These are phyloP conservation scores for Torulaspora microellipsoides DNA, from an alignment of 805 yeast genomes.

Conservation along the genomic window DNA sequence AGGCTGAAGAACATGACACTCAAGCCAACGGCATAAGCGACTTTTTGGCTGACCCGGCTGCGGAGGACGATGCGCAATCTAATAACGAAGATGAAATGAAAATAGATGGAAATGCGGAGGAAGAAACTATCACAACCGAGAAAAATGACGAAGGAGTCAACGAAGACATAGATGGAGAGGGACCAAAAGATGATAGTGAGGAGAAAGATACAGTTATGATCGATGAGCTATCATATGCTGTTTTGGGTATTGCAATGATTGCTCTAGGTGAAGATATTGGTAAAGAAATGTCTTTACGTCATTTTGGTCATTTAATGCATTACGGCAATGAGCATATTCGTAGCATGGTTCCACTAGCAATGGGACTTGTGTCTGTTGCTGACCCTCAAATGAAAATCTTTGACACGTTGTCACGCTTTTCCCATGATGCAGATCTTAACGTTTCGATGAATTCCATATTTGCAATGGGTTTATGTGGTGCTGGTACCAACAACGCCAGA, in stretches of 20 bases:
- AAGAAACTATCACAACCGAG: constrained; percentile 33
- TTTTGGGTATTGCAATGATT: constrained; percentile 87
- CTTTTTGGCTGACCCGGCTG: constrained; percentile 32
- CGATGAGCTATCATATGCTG: constrained; percentile 69
- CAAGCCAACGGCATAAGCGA: constrained; percentile 30
- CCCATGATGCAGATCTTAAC: constrained; percentile 91
- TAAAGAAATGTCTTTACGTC: constrained; percentile 94
- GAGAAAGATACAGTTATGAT: constrained; percentile 29
- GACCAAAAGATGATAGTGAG: constrained; percentile 26
- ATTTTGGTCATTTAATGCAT: constrained; percentile 95
- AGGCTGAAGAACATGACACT: constrained; percentile 41
- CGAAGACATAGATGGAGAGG: constrained; percentile 36
- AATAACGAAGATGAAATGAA: constrained; percentile 17
- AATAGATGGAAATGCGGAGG: constrained; percentile 25
- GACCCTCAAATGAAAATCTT: constrained; percentile 96
- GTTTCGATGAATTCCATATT: constrained; percentile 94
- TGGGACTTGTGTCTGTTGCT: constrained; percentile 90
- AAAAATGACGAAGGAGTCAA: constrained; percentile 42
- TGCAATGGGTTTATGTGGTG: constrained; percentile 97
- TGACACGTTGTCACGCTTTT: constrained; percentile 91
- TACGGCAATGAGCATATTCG: constrained; percentile 89
- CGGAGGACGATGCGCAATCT: constrained; percentile 26
- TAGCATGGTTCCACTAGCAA: constrained; percentile 95
- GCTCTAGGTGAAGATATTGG: constrained; percentile 99
- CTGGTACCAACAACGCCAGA: constrained; percentile 98